Percentiles rank a stretch among this genome's conserved stretches.
Evolutionary conservation across 768 basidiomycete species (phyloP).

Genomic region (Mycena filopes): DNA sequence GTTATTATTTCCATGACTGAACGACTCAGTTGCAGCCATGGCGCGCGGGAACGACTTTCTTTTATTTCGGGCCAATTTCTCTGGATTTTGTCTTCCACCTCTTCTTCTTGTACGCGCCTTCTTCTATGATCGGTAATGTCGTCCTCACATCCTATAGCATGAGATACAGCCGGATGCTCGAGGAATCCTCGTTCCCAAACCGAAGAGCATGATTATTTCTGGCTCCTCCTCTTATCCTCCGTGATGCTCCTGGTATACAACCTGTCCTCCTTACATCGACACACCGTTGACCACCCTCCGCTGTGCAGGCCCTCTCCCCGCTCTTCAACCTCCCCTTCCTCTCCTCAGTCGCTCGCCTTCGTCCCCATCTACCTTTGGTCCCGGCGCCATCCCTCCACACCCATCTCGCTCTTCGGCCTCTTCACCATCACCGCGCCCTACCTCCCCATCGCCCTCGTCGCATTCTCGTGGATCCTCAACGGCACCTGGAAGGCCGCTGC

Average conservation of each 20-base stretch:
- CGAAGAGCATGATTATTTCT: slow-evolving; percentile 94
- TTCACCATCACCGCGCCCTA: slow-evolving; percentile 96
- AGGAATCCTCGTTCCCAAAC: slow-evolving; percentile 95
- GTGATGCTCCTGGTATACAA: slow-evolving; percentile 84
- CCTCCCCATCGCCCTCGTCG: slow-evolving; percentile 91
- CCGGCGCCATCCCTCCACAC: slow-evolving; percentile 90
- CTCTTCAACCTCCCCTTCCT: slow-evolving; percentile 94
- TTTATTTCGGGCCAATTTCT: slow-evolving; percentile 94
- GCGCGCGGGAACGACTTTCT: slow-evolving; percentile 91
- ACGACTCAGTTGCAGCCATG: slow-evolving; percentile 68
- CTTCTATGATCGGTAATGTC: background rate
- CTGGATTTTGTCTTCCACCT: slow-evolving; percentile 97
- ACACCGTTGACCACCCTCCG: background rate
- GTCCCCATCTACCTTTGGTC: slow-evolving; percentile 99
- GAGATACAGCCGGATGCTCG: slow-evolving; percentile 96
- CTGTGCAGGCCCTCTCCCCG: slow-evolving; percentile 77
- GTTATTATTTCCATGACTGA: background rate
- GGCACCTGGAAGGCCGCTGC: slow-evolving; percentile 88
- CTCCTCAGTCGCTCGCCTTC: slow-evolving; percentile 91
- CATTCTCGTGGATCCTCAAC: slow-evolving; percentile 84
- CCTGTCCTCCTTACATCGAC: background rate
- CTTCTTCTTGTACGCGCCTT: slow-evolving; percentile 90
- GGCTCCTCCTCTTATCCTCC: slow-evolving; percentile 88
- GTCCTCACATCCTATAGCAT: slow-evolving; percentile 64
- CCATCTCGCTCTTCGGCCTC: slow-evolving; percentile 95